phyloP scores from a whole-genome alignment of 192 early-diverging fungal species.

The Podila epicladia region DNA sequence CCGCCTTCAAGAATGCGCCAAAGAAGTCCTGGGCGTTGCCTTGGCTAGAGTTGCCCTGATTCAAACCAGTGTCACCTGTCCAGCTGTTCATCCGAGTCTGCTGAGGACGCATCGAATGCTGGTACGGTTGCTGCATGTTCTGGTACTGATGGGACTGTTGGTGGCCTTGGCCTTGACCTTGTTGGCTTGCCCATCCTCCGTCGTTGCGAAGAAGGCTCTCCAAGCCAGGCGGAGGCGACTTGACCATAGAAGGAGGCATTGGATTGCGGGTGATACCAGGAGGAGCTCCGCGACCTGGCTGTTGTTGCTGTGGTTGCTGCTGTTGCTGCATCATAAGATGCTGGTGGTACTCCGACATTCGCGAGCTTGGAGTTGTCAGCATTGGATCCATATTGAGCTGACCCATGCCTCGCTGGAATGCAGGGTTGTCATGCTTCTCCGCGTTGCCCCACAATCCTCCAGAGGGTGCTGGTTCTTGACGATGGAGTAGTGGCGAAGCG shows the following conservation, averaged over 20 bases:
- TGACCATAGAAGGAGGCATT: constrained; percentile 38
- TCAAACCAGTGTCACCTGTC: constrained; percentile 9
- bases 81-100: constrained; percentile 26
- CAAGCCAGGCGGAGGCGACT: constrained; percentile 57
- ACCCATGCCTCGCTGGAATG: constrained; percentile 26
- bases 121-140: constrained; percentile 3
- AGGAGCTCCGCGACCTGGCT: constrained; percentile 11
- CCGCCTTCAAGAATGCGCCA: constrained; percentile 67
- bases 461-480: not conserved
- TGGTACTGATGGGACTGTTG: constrained; percentile 6
- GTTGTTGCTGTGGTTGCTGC: constrained; percentile 14
- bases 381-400: constrained; percentile 35
- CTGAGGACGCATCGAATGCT: constrained; percentile 11
- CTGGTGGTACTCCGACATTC: constrained; percentile 41
- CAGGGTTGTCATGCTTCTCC: constrained; percentile 15
- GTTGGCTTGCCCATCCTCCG: constrained; percentile 20
- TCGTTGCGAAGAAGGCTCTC: constrained; percentile 33
- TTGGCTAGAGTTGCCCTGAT: constrained; percentile 15
- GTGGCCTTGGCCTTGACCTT: constrained; percentile 3
- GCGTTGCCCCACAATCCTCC: constrained; percentile 20
- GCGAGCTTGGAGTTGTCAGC: constrained; percentile 29
- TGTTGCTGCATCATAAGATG: constrained; percentile 27
- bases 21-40: constrained; percentile 66
- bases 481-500: constrained; percentile 12
- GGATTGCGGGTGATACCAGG: constrained; percentile 16